phyloP scores from a whole-genome alignment of 495 filamentous ascomycete genomes.

The Aspergillus indologenus region DNA sequence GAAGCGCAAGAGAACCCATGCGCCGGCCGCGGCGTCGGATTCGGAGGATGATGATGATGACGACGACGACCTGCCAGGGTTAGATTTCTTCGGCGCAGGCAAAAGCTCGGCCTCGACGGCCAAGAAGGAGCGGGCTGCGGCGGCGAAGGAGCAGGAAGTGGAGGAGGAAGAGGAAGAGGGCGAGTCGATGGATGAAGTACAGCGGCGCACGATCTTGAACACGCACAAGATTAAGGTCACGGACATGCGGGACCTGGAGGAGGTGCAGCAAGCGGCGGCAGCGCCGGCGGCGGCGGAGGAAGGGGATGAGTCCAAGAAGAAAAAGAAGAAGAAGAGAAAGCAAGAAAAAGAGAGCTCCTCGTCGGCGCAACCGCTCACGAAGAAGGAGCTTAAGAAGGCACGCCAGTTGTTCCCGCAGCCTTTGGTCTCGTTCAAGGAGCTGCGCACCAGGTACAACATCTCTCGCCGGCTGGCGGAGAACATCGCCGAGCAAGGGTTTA shows the following conservation, averaged over 20 bases:
- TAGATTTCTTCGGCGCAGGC: constrained; percentile 40
- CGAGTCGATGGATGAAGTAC: constrained; percentile 53
- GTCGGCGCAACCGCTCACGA: constrained; percentile 35
- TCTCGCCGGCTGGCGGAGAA: constrained; percentile 71
- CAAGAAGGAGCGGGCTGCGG: constrained; percentile 15
- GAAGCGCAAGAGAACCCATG: constrained; percentile 39
- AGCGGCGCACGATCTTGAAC: constrained; percentile 70
- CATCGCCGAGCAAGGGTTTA: constrained; percentile 77
- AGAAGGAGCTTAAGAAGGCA: constrained; percentile 52
- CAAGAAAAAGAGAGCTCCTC: constrained; percentile 39
- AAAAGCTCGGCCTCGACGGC: constrained; percentile 23
- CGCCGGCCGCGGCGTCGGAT: constrained; percentile 7
- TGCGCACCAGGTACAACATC: constrained; percentile 66
- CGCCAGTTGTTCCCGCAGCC: constrained; percentile 68
- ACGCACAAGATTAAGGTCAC: constrained; percentile 87
- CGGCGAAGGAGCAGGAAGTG: constrained; percentile 5
- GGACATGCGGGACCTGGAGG: constrained; percentile 52
- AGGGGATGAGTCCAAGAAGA: constrained; percentile 52
- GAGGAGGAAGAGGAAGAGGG: constrained; percentile 28
- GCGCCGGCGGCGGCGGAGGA: no score
- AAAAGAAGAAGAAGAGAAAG: constrained; percentile 50
- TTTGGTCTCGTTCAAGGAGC: constrained; percentile 69
- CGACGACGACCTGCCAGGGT: constrained; percentile 25
- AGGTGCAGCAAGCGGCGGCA: constrained; percentile 29
- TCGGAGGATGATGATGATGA: constrained; percentile 26